Conservation (phyloP, 2,329 filamentous ascomycete species). For the Zymoseptoria passerinii region DNA sequence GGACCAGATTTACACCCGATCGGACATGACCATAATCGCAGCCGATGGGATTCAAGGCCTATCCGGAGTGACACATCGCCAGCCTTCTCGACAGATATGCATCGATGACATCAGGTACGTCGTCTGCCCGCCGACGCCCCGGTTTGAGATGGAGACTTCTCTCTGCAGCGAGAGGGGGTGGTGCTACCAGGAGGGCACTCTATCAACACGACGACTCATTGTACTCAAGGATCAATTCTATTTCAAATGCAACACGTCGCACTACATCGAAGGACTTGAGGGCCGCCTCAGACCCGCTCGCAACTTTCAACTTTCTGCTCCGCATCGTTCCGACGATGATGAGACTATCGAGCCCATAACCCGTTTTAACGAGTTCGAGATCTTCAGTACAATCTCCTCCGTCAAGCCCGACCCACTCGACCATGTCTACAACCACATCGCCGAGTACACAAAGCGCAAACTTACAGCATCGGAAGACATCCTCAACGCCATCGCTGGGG, state of each 20-base stretch:
- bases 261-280: neutral
- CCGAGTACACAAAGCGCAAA: neutral
- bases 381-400: neutral
- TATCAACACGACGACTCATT: neutral
- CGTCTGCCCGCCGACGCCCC: neutral
- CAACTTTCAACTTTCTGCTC: neutral
- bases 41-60: neutral
- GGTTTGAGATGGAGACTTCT: neutral
- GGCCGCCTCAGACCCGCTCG: neutral
- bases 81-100: neutral
- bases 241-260: neutral
- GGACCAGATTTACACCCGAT: neutral
- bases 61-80: neutral
- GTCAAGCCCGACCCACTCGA: neutral
- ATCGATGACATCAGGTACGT: neutral
- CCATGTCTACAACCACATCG: neutral
- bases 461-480: neutral
- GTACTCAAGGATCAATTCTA: neutral
- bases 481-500: neutral
- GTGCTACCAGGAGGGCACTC: neutral
- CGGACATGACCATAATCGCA: neutral
- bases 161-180: neutral
- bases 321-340: neutral
- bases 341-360: neutral
- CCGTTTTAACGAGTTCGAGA: neutral